Evolutionary conservation across 208 protist genomes (phyloP).

Genomic region (Leishmania arabica): DNA sequence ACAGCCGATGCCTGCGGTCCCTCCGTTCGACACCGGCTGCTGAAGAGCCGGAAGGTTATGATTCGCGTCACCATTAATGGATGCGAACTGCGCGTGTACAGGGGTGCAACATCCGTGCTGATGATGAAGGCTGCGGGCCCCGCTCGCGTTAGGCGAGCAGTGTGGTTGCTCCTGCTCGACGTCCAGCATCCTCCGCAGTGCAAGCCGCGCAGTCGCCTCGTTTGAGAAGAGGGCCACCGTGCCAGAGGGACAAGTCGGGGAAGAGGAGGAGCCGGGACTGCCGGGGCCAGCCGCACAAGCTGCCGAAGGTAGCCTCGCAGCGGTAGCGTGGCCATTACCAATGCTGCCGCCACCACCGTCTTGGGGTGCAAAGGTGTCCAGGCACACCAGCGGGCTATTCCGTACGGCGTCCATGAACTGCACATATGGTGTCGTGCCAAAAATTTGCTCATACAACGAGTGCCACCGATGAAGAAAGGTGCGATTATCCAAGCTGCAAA

Average conservation of each 20-base stretch:
- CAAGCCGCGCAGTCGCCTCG: slow-evolving; percentile 46
- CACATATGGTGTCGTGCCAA: slow-evolving; percentile 45
- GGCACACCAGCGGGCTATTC: slow-evolving; percentile 13
- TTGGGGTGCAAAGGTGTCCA: not conserved
- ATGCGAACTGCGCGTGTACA: not conserved
- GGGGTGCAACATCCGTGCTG: slow-evolving; percentile 10
- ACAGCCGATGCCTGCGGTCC: not conserved
- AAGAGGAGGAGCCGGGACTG: not conserved
- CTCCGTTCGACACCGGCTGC: not conserved
- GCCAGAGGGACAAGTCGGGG: not conserved
- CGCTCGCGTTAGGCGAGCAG: no score
- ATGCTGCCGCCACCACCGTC: not conserved
- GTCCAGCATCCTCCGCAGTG: slow-evolving; percentile 14
- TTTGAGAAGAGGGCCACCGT: slow-evolving; percentile 40
- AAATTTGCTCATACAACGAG: slow-evolving; percentile 47
- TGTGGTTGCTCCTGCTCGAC: not conserved
- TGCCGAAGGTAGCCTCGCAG: not conserved
- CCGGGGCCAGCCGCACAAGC: not conserved
- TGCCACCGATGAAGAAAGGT: slow-evolving; percentile 55
- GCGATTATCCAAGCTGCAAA: slow-evolving; percentile 36
- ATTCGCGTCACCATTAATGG: not conserved
- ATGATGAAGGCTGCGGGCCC: not conserved
- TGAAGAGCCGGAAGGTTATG: not conserved
- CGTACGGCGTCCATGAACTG: slow-evolving; percentile 51
- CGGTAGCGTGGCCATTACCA: not conserved